phyloP scores from a whole-genome alignment of 495 filamentous ascomycete genomes.

The Amphirosellinia nigrospora region DNA sequence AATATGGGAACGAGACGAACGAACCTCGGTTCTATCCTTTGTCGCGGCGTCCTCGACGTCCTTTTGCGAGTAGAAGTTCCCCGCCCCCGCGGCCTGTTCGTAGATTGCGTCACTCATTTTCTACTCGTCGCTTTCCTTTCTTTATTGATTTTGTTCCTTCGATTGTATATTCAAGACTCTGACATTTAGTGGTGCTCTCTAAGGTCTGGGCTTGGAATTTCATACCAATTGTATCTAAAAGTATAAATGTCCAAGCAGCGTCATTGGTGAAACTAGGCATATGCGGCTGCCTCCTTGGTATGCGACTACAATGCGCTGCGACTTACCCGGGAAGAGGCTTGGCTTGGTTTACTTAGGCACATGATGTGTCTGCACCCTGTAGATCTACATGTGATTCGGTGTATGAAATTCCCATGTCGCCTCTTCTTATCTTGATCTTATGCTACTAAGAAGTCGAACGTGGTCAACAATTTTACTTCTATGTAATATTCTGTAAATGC shows the following conservation, averaged over 20 bases:
- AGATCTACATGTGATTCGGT: background rate
- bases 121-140: background rate
- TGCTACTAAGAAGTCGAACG: background rate
- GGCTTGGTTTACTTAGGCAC: too few relatives aligned
- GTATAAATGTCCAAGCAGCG: background rate
- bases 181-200: too few relatives aligned
- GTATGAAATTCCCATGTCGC: background rate
- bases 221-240: background rate
- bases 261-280: too few relatives aligned
- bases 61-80: conserved; percentile 64
- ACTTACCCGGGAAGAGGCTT: conserved; percentile 18
- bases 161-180: too few relatives aligned
- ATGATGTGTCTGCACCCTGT: background rate
- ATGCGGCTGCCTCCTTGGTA: background rate
- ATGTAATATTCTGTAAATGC: too few relatives aligned
- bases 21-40: conserved; percentile 31
- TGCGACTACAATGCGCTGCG: background rate
- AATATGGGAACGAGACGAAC: conserved; percentile 27
- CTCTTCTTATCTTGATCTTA: background rate
- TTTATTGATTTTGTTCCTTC: background rate
- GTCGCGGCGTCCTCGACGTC: conserved; percentile 54
- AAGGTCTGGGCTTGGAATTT: too few relatives aligned
- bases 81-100: conserved; percentile 61
- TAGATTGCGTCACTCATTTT: conserved; percentile 35
- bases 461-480: background rate